phyloP scores from a whole-genome alignment of 306 rosid genomes.

The Rosa persica region DNA sequence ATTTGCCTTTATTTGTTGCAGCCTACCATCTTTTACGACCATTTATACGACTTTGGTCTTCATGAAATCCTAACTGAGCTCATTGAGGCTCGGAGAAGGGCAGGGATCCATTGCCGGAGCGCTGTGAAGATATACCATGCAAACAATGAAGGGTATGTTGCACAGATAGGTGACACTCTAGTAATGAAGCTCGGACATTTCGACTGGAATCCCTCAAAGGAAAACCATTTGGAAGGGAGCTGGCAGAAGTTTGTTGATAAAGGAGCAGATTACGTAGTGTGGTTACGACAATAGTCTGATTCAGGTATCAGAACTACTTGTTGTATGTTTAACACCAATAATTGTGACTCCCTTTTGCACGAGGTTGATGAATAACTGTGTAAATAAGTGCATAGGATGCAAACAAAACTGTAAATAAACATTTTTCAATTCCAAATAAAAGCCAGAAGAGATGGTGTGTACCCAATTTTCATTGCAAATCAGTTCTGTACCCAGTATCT shows the following conservation, averaged over 20 bases:
- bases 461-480: too few relatives aligned
- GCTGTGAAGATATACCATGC: conserved; percentile 65
- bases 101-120: conserved; percentile 73
- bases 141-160: conserved; percentile 74
- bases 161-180: conserved; percentile 60
- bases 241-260: conserved; percentile 77
- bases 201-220: conserved; percentile 79
- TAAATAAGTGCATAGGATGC: conserved; percentile 5
- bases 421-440: background rate
- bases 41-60: conserved; percentile 69
- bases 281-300: conserved; percentile 58
- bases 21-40: conserved; percentile 73
- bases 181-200: conserved; percentile 75
- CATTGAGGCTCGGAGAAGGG: conserved; percentile 63
- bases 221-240: conserved; percentile 67
- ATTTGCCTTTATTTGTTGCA: conserved; percentile 29
- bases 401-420: background rate
- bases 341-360: background rate
- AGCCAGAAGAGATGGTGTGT: background rate
- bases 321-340: background rate
- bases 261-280: conserved; percentile 65
- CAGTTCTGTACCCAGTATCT: too few relatives aligned
- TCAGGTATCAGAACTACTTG: background rate
- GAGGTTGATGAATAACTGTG: background rate
- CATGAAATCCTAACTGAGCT: conserved; percentile 57